phyloP scores from a whole-genome alignment of 2,329 filamentous ascomycete genomes.

The Harringtonia lauricola region DNA sequence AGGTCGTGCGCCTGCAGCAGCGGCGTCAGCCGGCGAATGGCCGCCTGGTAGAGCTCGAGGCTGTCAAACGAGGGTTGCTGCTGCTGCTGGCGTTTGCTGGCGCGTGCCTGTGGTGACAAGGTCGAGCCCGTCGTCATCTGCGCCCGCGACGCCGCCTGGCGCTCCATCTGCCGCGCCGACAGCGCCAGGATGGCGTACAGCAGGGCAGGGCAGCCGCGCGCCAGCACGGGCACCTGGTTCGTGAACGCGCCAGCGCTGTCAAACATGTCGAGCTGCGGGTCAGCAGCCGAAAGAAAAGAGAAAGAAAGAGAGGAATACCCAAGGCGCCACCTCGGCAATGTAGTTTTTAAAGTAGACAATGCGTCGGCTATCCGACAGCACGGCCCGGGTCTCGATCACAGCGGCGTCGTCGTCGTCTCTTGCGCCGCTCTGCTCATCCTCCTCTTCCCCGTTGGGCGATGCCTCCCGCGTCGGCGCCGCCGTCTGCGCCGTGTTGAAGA shows the following conservation, averaged over 20 bases:
- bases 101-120: no score
- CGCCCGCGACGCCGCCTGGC: constrained; percentile 20
- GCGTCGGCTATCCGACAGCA: constrained; percentile 21
- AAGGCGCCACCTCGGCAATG: constrained; percentile 5
- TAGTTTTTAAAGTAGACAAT: constrained; percentile 27
- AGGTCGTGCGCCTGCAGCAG: constrained; percentile 21
- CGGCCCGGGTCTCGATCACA: constrained; percentile 12
- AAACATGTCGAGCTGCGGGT: constrained; percentile 5
- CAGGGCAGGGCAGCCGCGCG: constrained; percentile 32
- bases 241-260: constrained; percentile 41
- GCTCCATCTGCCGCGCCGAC: constrained; percentile 41
- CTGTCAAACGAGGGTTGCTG: constrained; percentile 35
- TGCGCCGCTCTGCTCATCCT: constrained; percentile 1
- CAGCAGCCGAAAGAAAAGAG: neutral
- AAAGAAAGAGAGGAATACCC: neutral
- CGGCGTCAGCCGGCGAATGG: constrained; percentile 31
- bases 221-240: constrained; percentile 37
- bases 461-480: constrained; percentile 27
- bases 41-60: constrained; percentile 42
- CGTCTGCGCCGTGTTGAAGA: constrained; percentile 33
- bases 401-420: neutral
- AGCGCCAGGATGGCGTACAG: constrained; percentile 41
- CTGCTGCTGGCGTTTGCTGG: no score
- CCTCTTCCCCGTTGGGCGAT: constrained; percentile 18
- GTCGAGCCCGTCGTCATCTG: no score